Evolutionary conservation across 306 rosid species (phyloP).

Genomic region (Citrullus colocynthis): DNA sequence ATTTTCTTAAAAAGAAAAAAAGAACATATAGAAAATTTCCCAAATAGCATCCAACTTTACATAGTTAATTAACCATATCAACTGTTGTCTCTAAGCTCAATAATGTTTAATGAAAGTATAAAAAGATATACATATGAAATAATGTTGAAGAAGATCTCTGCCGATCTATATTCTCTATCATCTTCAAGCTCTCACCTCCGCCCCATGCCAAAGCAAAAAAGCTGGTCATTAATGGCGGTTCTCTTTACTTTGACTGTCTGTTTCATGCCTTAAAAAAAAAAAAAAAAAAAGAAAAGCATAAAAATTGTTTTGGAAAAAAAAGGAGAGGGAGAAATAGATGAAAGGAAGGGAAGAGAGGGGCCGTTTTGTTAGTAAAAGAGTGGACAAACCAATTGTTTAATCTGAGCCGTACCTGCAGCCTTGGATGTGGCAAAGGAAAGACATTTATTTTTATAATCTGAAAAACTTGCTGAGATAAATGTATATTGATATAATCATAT

Average conservation of each 20-base stretch:
- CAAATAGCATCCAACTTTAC: too few species aligned
- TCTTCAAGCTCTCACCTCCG: too few species aligned
- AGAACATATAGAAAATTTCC: too few species aligned
- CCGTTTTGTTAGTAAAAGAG: slow-evolving; percentile 1
- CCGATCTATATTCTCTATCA: too few species aligned
- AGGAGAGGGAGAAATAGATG: background rate
- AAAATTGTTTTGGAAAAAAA: too few species aligned
- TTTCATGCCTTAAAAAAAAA: background rate
- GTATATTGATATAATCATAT: background rate
- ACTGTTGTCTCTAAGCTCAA: too few species aligned
- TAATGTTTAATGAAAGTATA: too few species aligned
- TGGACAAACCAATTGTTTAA: slow-evolving; percentile 5
- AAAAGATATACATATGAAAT: too few species aligned
- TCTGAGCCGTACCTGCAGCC: background rate
- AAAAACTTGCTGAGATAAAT: background rate
- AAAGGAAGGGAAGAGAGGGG: background rate
- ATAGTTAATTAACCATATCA: too few species aligned
- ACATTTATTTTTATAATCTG: background rate
- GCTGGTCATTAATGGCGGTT: background rate
- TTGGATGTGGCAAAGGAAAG: background rate
- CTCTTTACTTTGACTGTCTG: background rate
- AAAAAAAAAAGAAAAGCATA: too few species aligned
- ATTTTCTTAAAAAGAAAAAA: too few species aligned
- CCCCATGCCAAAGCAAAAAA: background rate
- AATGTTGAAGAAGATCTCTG: too few species aligned